phyloP scores from a whole-genome alignment of 179 eudicot genomes.

The Patellifolia procumbens region DNA sequence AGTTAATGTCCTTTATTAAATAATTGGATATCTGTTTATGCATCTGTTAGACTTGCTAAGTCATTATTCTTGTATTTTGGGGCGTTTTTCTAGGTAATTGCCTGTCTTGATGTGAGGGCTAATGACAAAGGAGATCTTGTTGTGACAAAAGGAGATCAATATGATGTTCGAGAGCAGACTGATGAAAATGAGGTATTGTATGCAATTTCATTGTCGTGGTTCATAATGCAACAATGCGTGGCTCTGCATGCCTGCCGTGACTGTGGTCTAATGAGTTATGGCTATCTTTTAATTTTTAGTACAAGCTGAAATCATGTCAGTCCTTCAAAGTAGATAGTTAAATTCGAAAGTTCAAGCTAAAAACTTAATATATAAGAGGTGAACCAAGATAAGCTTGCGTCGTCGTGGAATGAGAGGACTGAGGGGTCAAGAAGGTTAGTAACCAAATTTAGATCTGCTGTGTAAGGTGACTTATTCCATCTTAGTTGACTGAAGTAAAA shows the following conservation, averaged over 20 bases:
- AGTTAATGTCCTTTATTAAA: background rate
- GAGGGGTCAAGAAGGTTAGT: background rate
- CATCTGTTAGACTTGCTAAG: slow-evolving; percentile 3
- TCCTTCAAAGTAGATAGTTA: background rate
- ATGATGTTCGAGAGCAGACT: slow-evolving; percentile 90
- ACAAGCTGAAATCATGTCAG: too few relatives aligned
- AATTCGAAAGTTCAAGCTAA: background rate
- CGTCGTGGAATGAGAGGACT: background rate
- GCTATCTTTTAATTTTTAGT: background rate
- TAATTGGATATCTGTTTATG: background rate
- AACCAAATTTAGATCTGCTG: background rate
- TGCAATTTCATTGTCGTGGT: background rate
- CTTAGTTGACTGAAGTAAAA: background rate
- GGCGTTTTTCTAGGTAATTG: slow-evolving; percentile 64
- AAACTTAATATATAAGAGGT: background rate
- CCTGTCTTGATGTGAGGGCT: slow-evolving; percentile 97
- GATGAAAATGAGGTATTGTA: slow-evolving; percentile 74
- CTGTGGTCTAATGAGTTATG: background rate
- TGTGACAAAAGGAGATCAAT: slow-evolving; percentile 99
- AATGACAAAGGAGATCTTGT: slow-evolving; percentile 97
- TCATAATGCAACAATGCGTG: background rate
- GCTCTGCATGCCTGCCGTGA: too few relatives aligned
- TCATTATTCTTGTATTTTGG: background rate
- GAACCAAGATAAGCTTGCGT: background rate
- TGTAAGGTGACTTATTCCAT: background rate